Conservation (phyloP, 805 yeast genomes). For the Kregervanrija fluxuum region DNA sequence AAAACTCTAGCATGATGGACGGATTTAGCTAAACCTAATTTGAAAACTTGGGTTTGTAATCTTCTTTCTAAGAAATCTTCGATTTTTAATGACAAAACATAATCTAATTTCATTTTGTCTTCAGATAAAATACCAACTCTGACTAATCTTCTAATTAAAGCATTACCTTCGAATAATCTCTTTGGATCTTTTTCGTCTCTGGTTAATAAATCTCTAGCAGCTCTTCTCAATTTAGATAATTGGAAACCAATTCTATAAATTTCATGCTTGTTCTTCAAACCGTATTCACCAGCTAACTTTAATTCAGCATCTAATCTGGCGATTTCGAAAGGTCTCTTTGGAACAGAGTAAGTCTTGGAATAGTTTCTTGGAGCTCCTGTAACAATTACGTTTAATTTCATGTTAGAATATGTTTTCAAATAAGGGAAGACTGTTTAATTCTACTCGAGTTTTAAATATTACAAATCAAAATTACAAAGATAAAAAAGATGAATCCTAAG, state of each 20-base stretch:
- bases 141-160: constrained; percentile 98
- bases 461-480: too few relatives aligned
- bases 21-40: constrained; percentile 98
- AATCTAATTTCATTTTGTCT: constrained; percentile 99
- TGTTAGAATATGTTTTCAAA: constrained; percentile 1
- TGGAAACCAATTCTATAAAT: constrained; percentile 99
- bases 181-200: constrained; percentile 99
- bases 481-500: too few relatives aligned
- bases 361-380: constrained; percentile 97
- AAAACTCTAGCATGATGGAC: constrained; percentile 99
- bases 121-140: constrained; percentile 98
- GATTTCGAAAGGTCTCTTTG: constrained; percentile 98
- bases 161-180: constrained; percentile 99
- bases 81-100: constrained; percentile 94
- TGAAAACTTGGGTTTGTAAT: constrained; percentile 99
- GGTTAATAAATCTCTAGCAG: constrained; percentile 99
- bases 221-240: constrained; percentile 99
- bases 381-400: neutral
- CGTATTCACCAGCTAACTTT: constrained; percentile 99
- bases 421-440: too few relatives aligned
- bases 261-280: constrained; percentile 99
- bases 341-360: constrained; percentile 99
- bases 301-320: constrained; percentile 99
- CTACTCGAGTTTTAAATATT: too few relatives aligned
- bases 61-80: constrained; percentile 99